Base-by-base conservation (phyloP, 441 rosid species). In the Corymbia calophylla region DNA sequence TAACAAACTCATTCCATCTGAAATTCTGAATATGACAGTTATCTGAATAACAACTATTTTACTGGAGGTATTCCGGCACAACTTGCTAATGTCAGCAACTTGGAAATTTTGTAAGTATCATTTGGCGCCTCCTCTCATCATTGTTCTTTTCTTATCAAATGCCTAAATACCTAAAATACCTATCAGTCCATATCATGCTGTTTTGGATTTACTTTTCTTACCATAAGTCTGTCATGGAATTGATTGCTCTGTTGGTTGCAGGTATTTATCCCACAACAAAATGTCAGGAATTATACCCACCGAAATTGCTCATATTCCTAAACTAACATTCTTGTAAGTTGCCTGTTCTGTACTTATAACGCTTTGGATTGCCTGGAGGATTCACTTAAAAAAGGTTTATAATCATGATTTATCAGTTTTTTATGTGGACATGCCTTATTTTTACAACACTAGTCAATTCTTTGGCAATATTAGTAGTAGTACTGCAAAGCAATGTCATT, bases 11-110 rank as follows among this genome's bases (percentile, higher is more conserved):
- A 56, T 47, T 58, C 19, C 53, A 44, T 35, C 48, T 66, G 62
- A 53, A 39, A 86, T 66, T 58, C 87, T 56, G 29, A 89, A 86
- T 27, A 27, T 94, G 89, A 25, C 91, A 97, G 99, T 88, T 98
- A 97, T 90, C 91, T 98, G 93, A 96, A 97, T 89, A 97, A 97
- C 90, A 98, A 98, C 91, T 96, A 96, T 90, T 93, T 98, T 90
- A 98, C 97, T 82, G 99, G 99, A 90, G 99, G 99, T 56, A 94
- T 98, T 90, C 99, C 99, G 49, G 95, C 99, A 54, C 99, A 98
- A 90, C 96, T 98, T 35, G 95, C 99, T 62, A 98, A 97, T 93
- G 92, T 98, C 91, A 96, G 96, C 91, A 95, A 95, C 91, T 91
- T 98, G 94, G 99, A 98, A 93, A 96, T 98, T 90, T 87, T 98